Evolutionary conservation across 257 asterid genomes (phyloP).

Genomic region (Echites panduratus): DNA sequence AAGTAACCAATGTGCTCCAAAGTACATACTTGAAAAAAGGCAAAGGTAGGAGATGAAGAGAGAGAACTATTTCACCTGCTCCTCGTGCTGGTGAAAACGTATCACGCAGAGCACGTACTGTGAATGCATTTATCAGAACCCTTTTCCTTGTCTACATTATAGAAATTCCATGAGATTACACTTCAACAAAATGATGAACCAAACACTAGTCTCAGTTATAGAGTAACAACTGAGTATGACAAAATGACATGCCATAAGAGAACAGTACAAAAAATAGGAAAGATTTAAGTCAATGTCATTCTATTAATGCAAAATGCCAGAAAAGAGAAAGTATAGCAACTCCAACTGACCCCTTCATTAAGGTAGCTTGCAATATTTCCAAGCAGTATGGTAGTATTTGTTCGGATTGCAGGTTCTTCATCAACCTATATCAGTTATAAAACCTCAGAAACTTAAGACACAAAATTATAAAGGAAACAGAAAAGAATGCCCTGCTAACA

Average conservation of each 20-base stretch:
- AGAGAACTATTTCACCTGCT: constrained; percentile 53
- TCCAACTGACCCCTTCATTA: constrained; percentile 83
- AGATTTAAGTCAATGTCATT: not conserved
- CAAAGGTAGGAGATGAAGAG: not conserved
- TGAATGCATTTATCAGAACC: constrained; percentile 91
- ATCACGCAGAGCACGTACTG: constrained; percentile 97
- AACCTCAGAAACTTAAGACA: constrained; percentile 13
- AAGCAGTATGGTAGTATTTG: constrained; percentile 94
- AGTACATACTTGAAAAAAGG: not conserved
- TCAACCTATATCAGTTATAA: constrained; percentile 59
- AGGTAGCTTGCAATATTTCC: constrained; percentile 95
- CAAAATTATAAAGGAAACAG: not conserved
- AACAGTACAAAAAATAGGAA: not conserved
- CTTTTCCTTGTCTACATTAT: constrained; percentile 82
- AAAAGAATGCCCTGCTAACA: not conserved
- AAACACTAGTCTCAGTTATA: not conserved
- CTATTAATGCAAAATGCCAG: not conserved
- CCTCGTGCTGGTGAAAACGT: constrained; percentile 97
- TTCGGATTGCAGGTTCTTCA: constrained; percentile 96
- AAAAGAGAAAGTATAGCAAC: constrained; percentile 9
- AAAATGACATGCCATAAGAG: not conserved
- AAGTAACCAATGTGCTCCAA: constrained; percentile 7
- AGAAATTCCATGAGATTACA: constrained; percentile 20
- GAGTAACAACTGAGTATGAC: not conserved
- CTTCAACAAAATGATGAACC: not conserved